phyloP scores from a whole-genome alignment of 768 basidiomycete genomes.

The Amanita rimosa region DNA sequence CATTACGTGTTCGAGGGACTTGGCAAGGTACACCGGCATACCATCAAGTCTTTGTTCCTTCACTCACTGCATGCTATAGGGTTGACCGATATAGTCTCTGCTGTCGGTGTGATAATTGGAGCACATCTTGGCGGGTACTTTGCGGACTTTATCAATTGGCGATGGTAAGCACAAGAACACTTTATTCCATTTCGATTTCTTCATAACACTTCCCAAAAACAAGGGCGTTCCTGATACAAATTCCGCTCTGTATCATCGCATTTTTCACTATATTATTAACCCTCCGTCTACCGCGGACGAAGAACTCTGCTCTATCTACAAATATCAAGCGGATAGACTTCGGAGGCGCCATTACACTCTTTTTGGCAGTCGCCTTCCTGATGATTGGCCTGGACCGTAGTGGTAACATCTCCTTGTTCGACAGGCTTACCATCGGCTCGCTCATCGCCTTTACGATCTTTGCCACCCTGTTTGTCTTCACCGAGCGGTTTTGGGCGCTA shows the following conservation, averaged over 20 bases:
- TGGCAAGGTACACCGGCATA: too few species aligned
- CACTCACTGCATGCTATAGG: slow-evolving; percentile 21
- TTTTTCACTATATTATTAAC: slow-evolving; percentile 39
- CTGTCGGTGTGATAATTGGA: too few species aligned
- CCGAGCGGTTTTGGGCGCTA: slow-evolving; percentile 37
- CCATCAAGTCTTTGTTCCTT: too few species aligned
- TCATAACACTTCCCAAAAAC: too few species aligned
- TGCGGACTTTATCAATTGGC: too few species aligned
- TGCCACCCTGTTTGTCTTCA: slow-evolving; percentile 25
- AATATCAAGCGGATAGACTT: slow-evolving; percentile 58
- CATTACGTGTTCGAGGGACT: too few species aligned
- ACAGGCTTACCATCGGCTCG: slow-evolving; percentile 27
- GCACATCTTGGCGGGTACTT: too few species aligned
- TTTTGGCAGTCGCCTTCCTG: slow-evolving; percentile 41
- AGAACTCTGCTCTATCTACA: slow-evolving; percentile 25
- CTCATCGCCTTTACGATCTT: slow-evolving; percentile 22
- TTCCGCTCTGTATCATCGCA: slow-evolving; percentile 23
- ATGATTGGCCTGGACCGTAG: slow-evolving; percentile 15
- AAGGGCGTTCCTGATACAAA: too few species aligned
- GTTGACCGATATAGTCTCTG: too few species aligned
- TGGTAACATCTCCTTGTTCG: slow-evolving; percentile 20
- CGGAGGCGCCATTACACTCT: slow-evolving; percentile 41
- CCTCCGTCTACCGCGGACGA: slow-evolving; percentile 34
- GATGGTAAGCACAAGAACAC: too few species aligned
- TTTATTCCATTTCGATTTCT: too few species aligned